Conservation (phyloP, 169 alveolate species). For the Plasmodium coatneyi region DNA sequence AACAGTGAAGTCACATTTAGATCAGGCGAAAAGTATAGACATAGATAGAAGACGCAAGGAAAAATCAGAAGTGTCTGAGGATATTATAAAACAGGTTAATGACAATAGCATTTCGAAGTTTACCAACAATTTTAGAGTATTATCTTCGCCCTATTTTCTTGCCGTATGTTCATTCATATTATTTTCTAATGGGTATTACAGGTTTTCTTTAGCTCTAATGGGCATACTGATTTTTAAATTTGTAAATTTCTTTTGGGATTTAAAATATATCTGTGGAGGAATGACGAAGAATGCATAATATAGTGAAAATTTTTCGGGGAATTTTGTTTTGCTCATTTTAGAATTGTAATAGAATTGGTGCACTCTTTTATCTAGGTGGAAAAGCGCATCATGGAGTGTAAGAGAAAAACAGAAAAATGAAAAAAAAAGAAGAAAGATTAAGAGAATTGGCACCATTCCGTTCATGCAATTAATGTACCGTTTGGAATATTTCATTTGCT, state of each 20-base stretch:
- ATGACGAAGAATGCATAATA: background rate
- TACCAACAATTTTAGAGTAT: background rate
- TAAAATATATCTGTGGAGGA: background rate
- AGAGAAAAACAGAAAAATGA: background rate
- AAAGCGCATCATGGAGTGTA: background rate
- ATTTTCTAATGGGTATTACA: background rate
- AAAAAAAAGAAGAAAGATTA: background rate
- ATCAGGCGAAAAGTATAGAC: background rate
- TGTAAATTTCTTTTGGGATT: background rate
- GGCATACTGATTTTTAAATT: background rate
- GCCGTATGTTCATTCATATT: background rate
- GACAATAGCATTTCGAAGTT: background rate
- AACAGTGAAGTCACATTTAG: background rate
- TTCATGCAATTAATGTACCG: background rate
- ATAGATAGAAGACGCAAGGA: background rate
- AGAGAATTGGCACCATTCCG: background rate
- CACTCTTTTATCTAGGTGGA: background rate
- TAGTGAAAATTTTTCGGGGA: background rate
- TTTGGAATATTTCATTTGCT: background rate
- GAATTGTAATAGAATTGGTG: background rate
- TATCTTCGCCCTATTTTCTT: conserved; percentile 2
- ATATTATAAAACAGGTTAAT: background rate
- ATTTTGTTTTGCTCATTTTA: background rate
- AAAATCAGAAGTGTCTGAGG: background rate
- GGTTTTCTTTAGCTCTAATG: background rate